Base-by-base conservation (phyloP, 306 rosid genomes). In the Amphicarpaea edgeworthii region DNA sequence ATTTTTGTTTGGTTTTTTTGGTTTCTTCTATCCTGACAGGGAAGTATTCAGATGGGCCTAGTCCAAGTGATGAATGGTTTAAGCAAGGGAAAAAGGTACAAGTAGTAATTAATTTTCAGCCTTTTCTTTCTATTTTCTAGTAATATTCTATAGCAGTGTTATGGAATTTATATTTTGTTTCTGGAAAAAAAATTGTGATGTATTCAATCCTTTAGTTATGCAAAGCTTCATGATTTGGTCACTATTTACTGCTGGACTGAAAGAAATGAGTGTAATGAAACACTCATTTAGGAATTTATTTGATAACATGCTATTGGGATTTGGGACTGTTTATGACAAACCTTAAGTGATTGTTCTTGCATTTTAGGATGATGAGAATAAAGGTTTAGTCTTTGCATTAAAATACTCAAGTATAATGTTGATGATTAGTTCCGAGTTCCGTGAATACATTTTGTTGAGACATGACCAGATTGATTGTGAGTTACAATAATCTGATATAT, bases 11-110 rank as follows among this genome's bases (percentile, higher is more conserved):
- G 43, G 17, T 26, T 26, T 7, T 38, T 76, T 54, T 45, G 58
- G 64, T 20, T 32, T 67, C 24, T 64, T 79, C 26, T 60, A 30
- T 73, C 65, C 57, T 77, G 8, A 72, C 86, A 93, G 98, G 98
- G 77, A 93, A 91, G 68, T 93, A 93, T 85, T 89, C 96, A 32
- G 97, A 91, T 53, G 93, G 70, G 38, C 93, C 95, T 0, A 91
- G 85, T 75, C 97, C 91, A 72, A 86, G 93, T 45, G 98, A 93
- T 81, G 97, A 89, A 81, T 89, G 98, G 98, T 89, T 93, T 77
- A 89, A 89, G 83, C 89, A 86, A 83, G 97, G 97, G 63, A 93
- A 86, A 86, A 77, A 79, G 75, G 98, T 93, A n/a, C n/a, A 85
- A 73, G 78, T 61, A 49, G 62, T 62, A 3, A 16, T 46, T 65